Conservation (phyloP, 352 stramenopile species). For the Pythium grandisporangium region DNA sequence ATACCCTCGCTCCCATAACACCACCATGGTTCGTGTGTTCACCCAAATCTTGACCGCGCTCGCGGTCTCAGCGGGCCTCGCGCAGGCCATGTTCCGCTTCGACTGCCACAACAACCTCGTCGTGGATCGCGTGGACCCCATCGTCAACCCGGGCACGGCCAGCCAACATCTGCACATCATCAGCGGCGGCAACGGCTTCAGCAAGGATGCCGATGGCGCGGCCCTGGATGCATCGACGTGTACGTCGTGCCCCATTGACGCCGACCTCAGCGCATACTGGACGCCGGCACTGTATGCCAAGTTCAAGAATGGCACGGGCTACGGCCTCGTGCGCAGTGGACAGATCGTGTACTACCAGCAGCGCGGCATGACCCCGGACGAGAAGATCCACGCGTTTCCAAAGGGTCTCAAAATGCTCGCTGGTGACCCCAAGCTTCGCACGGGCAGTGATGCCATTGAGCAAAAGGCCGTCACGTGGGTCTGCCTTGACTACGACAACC, state of each 20-base stretch:
- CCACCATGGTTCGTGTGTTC: too few species aligned
- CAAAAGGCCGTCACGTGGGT: slow-evolving; percentile 32
- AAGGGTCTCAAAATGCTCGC: slow-evolving; percentile 37
- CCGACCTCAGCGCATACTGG: slow-evolving; percentile 41
- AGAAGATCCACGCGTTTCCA: slow-evolving; percentile 33
- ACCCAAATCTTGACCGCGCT: too few species aligned
- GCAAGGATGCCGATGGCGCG: slow-evolving; percentile 23
- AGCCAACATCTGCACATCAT: slow-evolving; percentile 27
- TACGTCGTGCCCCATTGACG: slow-evolving; percentile 38
- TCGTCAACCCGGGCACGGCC: slow-evolving; percentile 16
- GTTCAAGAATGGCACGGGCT: slow-evolving; percentile 44
- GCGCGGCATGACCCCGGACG: slow-evolving; percentile 13
- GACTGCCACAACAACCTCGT: slow-evolving; percentile 50
- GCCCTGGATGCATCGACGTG: slow-evolving; percentile 34
- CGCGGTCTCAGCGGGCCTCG: not conserved
- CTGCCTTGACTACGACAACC: slow-evolving; percentile 35
- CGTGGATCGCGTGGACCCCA: slow-evolving; percentile 35
- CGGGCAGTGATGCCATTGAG: slow-evolving; percentile 22
- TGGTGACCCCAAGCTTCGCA: slow-evolving; percentile 22
- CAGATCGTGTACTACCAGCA: slow-evolving; percentile 45
- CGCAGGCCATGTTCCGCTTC: slow-evolving; percentile 10
- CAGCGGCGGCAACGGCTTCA: slow-evolving; percentile 41
- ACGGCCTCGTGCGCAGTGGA: slow-evolving; percentile 33
- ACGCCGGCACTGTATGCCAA: slow-evolving; percentile 39
- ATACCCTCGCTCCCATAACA: too few species aligned